Percentiles rank a stretch among this genome's conserved stretches.
phyloP scores from a whole-genome alignment of 2,329 filamentous ascomycete genomes.

The Thielaviopsis populi region DNA sequence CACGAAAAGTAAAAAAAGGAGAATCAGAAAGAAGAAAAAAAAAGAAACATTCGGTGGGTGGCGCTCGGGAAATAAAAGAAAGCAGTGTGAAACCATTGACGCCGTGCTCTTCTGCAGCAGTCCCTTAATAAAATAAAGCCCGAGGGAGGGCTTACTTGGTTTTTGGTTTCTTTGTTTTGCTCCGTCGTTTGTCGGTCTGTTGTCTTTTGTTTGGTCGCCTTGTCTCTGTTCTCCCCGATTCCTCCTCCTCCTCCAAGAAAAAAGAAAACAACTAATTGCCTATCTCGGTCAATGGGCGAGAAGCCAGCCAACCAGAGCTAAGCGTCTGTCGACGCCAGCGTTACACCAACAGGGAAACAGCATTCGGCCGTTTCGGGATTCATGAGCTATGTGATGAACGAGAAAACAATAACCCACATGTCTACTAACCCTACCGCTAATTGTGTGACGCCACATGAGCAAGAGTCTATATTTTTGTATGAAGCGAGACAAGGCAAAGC shows the following conservation, averaged over 20 bases:
- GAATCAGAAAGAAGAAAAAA: neutral
- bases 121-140: slow-evolving; percentile 5
- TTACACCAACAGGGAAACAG: neutral
- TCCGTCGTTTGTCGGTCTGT: neutral
- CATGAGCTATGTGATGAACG: neutral
- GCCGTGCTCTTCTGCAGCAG: neutral
- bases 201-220: neutral
- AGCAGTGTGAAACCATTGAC: slow-evolving; percentile 4
- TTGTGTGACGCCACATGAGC: neutral
- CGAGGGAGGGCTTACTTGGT: no score
- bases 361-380: neutral
- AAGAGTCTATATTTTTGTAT: no score
- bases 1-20: neutral
- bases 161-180: no score
- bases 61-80: neutral
- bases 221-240: neutral
- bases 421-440: neutral
- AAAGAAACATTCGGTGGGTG: neutral
- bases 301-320: neutral
- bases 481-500: no score
- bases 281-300: neutral
- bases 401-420: neutral
- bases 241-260: neutral
- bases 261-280: neutral
- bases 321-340: neutral